These are phyloP conservation scores for Pichia cactophila DNA, from an alignment of 1,139 yeast genomes.

Conservation along the genomic window DNA sequence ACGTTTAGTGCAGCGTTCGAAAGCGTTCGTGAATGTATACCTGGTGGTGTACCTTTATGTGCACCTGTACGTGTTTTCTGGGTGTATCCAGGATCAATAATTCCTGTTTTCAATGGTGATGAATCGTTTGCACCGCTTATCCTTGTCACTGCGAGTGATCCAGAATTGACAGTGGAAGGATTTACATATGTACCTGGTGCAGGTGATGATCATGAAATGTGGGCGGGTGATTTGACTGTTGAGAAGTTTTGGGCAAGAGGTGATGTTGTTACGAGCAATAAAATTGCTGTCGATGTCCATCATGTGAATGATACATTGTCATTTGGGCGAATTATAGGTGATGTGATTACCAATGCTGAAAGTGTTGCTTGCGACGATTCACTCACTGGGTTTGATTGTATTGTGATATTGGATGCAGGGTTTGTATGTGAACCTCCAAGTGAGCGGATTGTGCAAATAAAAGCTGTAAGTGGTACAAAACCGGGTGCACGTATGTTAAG, in stretches of 20 bases:
- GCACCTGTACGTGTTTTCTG: slow-evolving; percentile 52
- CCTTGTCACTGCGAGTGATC: slow-evolving; percentile 61
- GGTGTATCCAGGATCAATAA: slow-evolving; percentile 50
- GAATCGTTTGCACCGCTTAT: slow-evolving; percentile 35
- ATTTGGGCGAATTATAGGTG: slow-evolving; percentile 13
- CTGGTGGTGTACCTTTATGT: not conserved
- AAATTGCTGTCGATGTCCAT: not conserved
- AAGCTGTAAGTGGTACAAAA: not conserved
- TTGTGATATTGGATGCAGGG: slow-evolving; percentile 14
- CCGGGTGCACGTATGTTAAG: not conserved
- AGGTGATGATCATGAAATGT: slow-evolving; percentile 87
- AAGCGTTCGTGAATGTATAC: not conserved
- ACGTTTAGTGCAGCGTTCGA: not conserved
- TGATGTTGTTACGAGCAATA: too few relatives aligned
- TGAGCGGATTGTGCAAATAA: not conserved
- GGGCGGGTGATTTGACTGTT: slow-evolving; percentile 60
- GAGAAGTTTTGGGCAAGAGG: slow-evolving; percentile 47
- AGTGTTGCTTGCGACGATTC: not conserved
- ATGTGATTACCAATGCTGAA: not conserved
- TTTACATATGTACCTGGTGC: slow-evolving; percentile 79
- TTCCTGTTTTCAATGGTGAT: slow-evolving; percentile 3
- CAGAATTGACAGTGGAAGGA: slow-evolving; percentile 46
- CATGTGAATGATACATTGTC: slow-evolving; percentile 6
- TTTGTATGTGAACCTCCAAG: not conserved
- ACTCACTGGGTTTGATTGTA: slow-evolving; percentile 10